Evolutionary conservation across 345 rosid species (phyloP), one percentile per base, ranked within the genome.

Genomic region (Draba incana): DNA sequence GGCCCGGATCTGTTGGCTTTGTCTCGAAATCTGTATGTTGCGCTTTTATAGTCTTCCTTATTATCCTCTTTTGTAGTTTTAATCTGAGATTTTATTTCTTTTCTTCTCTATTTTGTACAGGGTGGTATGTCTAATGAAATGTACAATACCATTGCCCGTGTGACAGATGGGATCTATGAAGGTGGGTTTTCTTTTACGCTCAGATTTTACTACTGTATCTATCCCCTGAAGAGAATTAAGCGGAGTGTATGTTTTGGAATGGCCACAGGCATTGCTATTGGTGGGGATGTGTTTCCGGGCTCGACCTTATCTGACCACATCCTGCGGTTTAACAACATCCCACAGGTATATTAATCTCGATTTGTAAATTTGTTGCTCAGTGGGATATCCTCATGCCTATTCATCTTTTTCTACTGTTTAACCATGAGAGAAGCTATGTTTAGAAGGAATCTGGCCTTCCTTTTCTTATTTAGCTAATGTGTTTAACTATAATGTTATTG

Each of bases 51-150:
- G 24, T 63, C 8, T 64, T 73, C 50, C 56, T 4, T 24, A 5
- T n/a, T 15, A 30, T 28, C 59, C 11, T 37, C 27, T 15, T 7
- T 46, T 67, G 43, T 44, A 35, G 20, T 55, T 50, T 25, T 12
- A 9, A 28, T 24, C 12, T 8, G 57, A 46, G 20, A 45, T 9
- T 14, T 10, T 27, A 27, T 45, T 62, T 49, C 4, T 33, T 33
- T 23, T 20, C 6, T 20, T 49, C 28, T 64, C 27, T 65, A 3
- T 56, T 57, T 41, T 64, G 25, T 49, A 69, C 81, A 90, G 98
- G 98, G 97, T 74, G 98, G 98, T 52, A 93, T 90, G 98, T 93
- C 97, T 14, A 93, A 93, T 77, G 98, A 93, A 78, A 76, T 93
- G 79, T 93, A 93, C 88, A 93, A 82, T 59, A 78, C 95, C 14